Evolutionary conservation across 169 alveolate genomes (phyloP).

Genomic region (Theileria luwenshuni): DNA sequence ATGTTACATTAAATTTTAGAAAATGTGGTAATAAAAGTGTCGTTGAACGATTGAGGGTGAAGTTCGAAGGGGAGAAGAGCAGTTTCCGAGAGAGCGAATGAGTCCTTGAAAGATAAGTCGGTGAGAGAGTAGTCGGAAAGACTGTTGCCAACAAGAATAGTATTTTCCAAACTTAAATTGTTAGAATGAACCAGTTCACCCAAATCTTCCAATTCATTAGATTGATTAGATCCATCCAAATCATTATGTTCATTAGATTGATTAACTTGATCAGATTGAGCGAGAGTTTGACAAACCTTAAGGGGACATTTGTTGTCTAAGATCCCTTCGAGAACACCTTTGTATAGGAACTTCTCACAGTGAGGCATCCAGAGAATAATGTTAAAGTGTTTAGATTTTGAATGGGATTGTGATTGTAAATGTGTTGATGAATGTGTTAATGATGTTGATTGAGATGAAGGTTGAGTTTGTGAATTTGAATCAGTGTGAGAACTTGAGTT

Average conservation of each 20-base stretch:
- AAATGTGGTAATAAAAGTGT: constrained; percentile 47
- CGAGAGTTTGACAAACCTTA: too few species aligned
- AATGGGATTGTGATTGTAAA: background rate
- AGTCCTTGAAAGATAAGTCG: constrained; percentile 11
- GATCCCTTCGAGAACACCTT: constrained; percentile 32
- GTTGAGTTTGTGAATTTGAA: constrained; percentile 17
- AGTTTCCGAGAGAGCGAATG: constrained; percentile 25
- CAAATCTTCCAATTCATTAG: too few species aligned
- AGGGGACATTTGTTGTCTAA: constrained; percentile 37
- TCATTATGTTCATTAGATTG: too few species aligned
- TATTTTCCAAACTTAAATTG: constrained; percentile 21
- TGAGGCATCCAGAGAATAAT: constrained; percentile 68
- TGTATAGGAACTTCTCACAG: constrained; percentile 62
- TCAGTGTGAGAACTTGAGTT: background rate
- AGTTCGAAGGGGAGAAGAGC: constrained; percentile 40
- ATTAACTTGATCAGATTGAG: too few species aligned
- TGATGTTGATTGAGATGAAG: too few species aligned
- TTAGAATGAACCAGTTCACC: background rate
- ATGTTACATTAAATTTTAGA: background rate
- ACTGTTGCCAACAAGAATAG: constrained; percentile 54
- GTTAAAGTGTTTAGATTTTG: too few species aligned
- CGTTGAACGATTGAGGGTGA: constrained; percentile 58
- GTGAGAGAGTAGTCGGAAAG: constrained; percentile 27
- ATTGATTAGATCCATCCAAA: too few species aligned
- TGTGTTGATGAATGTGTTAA: too few species aligned